Base-by-base conservation (phyloP, 148 eudicot genomes). In the Oxyria digyna region DNA sequence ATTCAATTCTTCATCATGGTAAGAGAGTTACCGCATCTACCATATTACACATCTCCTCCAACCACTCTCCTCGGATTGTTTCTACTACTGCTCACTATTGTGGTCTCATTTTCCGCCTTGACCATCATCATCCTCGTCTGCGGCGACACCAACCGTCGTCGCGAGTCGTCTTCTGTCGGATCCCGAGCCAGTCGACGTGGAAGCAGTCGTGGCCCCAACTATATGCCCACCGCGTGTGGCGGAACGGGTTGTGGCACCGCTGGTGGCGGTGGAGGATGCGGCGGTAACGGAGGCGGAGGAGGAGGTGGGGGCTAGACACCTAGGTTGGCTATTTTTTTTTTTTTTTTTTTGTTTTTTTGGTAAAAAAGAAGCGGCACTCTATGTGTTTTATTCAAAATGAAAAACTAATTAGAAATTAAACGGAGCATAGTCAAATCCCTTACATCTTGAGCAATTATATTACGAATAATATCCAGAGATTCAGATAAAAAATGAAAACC, bases 211-310 rank as follows among this genome's bases (percentile, higher is more conserved):
- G 65, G 65, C 18, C 65, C 37, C 3, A 23, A 17, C 6, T 1
- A 54, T 20, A 38, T 37, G 38, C 65, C 65, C 0, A 38, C 65
- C 6, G 65, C 65, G 37, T 59, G 65, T 29, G 65, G 65, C 0
- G 65, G 65, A 6, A 18, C 65, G 0, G 65, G 65, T 31, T 59
- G 65, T 26, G 65, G 65, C 18, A 59, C 65, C 6, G 65, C 65
- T 29, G 65, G 65, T 29, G 65, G 65, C 10, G 65, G 38, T 15
- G 65, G 65, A 4, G 65, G 65, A 0, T 59, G 65, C 9, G 65
- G 65, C 1, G 65, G 37, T 29, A 31, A 4, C 2, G 65, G 37
- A 1, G 65, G 65, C 0, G 65, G 65, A 11, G 38, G n/a, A n/a
- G n/a, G 65, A 9, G 65, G 65, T 31, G 26, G 41, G 8, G 41